phyloP scores from a whole-genome alignment of 495 filamentous ascomycete genomes.

The Neurospora sp. region DNA sequence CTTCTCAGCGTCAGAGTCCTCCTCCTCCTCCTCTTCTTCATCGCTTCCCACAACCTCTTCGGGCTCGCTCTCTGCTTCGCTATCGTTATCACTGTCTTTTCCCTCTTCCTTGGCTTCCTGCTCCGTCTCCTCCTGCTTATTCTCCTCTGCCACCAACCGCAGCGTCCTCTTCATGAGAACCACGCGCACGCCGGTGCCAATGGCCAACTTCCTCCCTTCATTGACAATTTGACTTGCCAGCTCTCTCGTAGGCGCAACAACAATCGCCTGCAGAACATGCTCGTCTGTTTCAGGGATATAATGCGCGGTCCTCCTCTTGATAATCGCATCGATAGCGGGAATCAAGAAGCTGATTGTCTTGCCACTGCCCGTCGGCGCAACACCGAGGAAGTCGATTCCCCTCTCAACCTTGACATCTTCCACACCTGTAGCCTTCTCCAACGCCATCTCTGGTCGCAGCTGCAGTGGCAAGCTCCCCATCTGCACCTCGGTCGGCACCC shows the following conservation, averaged over 20 bases:
- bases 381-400: slow-evolving; percentile 63
- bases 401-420: slow-evolving; percentile 17
- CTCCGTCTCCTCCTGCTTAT: slow-evolving; percentile 28
- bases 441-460: slow-evolving; percentile 40
- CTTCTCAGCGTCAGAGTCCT: slow-evolving; percentile 24
- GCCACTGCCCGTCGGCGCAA: slow-evolving; percentile 94
- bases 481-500: slow-evolving; percentile 85
- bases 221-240: slow-evolving; percentile 87
- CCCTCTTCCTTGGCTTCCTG: slow-evolving; percentile 29
- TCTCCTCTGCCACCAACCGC: slow-evolving; percentile 45
- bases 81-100: slow-evolving; percentile 11
- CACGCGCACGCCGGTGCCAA: slow-evolving; percentile 69
- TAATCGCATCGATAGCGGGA: slow-evolving; percentile 65
- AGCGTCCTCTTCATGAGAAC: slow-evolving; percentile 79
- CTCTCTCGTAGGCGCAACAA: slow-evolving; percentile 89
- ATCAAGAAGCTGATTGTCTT: slow-evolving; percentile 93
- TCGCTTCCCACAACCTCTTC: slow-evolving; percentile 25
- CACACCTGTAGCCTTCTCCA: slow-evolving; percentile 17
- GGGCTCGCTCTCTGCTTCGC: slow-evolving; percentile 3
- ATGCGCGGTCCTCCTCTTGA: slow-evolving; percentile 36
- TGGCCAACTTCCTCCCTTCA: slow-evolving; percentile 71
- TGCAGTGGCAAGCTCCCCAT: slow-evolving; percentile 74
- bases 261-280: slow-evolving; percentile 53
- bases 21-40: slow-evolving; percentile 25
- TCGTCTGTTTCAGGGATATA: slow-evolving; percentile 13